Evolutionary conservation across 2,329 filamentous ascomycete genomes (phyloP), one percentile per base, ranked within the genome.

Genomic region (Karstenula rhodostoma): DNA sequence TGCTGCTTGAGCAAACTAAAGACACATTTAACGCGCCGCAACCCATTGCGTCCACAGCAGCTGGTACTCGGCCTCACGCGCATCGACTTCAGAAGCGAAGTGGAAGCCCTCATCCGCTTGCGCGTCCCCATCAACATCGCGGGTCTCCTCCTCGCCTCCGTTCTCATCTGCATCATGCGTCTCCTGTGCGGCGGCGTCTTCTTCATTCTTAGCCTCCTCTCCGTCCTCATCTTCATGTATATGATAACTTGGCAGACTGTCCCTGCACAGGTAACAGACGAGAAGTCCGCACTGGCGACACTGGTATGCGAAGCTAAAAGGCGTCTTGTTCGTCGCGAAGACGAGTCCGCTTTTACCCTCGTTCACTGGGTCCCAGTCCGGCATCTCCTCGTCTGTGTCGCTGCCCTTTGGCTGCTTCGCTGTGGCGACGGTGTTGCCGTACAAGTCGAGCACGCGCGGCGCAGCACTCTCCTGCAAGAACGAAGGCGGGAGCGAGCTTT

Each of bases 301-400:
- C 43, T 72, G 62, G 37, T 74, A 65, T 1, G 73, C 73, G 27
- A 73, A 60, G 56, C 65, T 73, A 42, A 70, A 69, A 1, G 64
- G 53, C 2, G 50, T 23, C 3, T 33, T 50, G 13, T 50, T 7
- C 10, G 42, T 44, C 1, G 53, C 47, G 19, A 60, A 57, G 27
- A 49, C 32, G 19, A 22, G 29, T 10, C 15, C 37, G n/a, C 22
- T 53, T 19, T 23, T 19, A 19, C 13, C 8, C 12, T 49, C 23
- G 8, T 23, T 1, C 29, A 40, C 13, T 19, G 5, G 13, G 37
- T 40, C 15, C 23, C n/a, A 19, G 15, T 35, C 42, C 7, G 37
- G 43, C 17, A 19, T 23, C 17, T 57, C 42, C 23, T 44, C 25
- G 46, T 56, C 57, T 10, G 25, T 2, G 2, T 65, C 67, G 27